These are phyloP conservation scores for Bretschneidera sinensis DNA, from an alignment of 345 rosid genomes.

Conservation along the genomic window DNA sequence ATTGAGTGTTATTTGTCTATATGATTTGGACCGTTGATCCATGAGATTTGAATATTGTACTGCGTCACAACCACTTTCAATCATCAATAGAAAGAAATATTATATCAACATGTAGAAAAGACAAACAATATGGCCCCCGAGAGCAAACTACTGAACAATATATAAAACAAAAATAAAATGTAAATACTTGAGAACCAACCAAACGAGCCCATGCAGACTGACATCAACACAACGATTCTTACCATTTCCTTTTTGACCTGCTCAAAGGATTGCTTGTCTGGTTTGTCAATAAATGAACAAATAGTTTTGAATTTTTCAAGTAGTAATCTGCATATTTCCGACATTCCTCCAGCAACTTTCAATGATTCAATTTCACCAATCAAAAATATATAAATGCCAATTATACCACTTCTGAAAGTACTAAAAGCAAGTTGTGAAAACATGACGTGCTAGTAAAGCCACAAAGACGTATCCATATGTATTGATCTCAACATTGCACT, in stretches of 20 bases:
- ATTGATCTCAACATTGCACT: background rate
- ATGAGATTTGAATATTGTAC: too few relatives aligned
- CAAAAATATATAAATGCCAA: slow-evolving; percentile 6
- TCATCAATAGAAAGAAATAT: too few relatives aligned
- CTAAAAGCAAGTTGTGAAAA: background rate
- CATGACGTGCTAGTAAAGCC: background rate
- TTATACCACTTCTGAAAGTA: slow-evolving; percentile 1
- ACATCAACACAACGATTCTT: slow-evolving; percentile 9
- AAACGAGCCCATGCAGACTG: too few relatives aligned
- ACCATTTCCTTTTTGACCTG: slow-evolving; percentile 92
- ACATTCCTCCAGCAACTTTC: slow-evolving; percentile 91
- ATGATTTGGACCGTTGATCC: too few relatives aligned
- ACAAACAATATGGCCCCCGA: too few relatives aligned
- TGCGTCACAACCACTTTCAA: too few relatives aligned
- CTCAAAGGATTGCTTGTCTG: slow-evolving; percentile 84
- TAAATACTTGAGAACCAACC: too few relatives aligned
- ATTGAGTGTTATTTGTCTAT: too few relatives aligned
- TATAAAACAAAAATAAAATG: too few relatives aligned
- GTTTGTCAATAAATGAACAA: slow-evolving; percentile 89
- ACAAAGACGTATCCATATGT: background rate
- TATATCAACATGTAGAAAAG: too few relatives aligned
- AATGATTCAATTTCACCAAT: slow-evolving; percentile 86
- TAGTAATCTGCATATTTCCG: slow-evolving; percentile 94
- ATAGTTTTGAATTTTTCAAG: slow-evolving; percentile 83
- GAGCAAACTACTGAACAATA: too few relatives aligned